Evolutionary conservation across 2,329 filamentous ascomycete genomes (phyloP), one percentile per base, ranked within the genome.

Genomic region (Davidsoniella australis): DNA sequence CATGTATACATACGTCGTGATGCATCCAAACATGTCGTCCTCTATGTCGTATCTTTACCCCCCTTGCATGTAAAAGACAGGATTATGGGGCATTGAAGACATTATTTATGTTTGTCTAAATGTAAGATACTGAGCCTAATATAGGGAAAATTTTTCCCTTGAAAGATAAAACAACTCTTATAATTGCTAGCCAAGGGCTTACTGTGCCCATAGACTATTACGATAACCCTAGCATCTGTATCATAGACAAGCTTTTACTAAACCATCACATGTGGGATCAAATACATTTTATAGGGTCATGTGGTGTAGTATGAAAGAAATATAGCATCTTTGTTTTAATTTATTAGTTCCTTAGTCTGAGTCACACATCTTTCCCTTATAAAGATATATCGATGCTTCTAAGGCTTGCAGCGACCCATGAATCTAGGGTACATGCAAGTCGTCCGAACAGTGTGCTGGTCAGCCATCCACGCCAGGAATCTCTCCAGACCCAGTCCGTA

Each of bases 401-500:
- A 88, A 59, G 83, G 83, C 66, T 81, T 85, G 72, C 82, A 86
- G 53, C 83, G 75, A 47, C 80, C 80, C 72, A 86, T 86, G 67
- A 84, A 88, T 53, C 83, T 76, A 55, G 83, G 82, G 62, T 87
- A 88, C 67, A 88, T 64, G 64, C 80, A 85, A 57, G 77, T 78
- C 51, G 73, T 75, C 49, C 77, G 70, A 47, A 81, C 76, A 14
- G 74, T 78, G 62, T 76, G 74, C 62, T 77, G 74, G 63, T 78
- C 76, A 56, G 69, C 71, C 57, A 81, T 64, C 76, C 76, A 79
- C 12, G 76, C 76, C 38, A 80, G 63, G 64, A 80, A 61, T 51
- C 89, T 78, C 72, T 96, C 89, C 47, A 94, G 73, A 57, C 91
- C 91, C 45, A 98, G 73, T 48, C 89, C 89, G 64, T 94, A 96